A percentile compares a stretch with the other conserved stretches of the same genome.
Evolutionary conservation across 2,329 filamentous ascomycete genomes (phyloP).

Genomic region (Teratosphaeria destructans): DNA sequence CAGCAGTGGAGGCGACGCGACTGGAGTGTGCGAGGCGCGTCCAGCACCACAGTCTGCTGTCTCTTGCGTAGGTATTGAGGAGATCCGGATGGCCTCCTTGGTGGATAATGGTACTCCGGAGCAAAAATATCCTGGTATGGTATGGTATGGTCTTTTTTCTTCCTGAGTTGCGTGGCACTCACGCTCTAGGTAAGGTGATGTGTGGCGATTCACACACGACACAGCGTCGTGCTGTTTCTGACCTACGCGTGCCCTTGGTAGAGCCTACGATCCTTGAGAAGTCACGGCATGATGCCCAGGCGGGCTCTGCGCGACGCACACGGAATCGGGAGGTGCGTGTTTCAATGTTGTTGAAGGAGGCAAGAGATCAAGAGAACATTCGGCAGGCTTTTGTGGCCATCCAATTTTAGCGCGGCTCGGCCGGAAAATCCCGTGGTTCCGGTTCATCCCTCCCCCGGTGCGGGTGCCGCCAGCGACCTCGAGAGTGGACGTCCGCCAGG

Average conservation of each 20-base stretch:
- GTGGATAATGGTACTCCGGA: background rate
- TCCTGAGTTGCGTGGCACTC: background rate
- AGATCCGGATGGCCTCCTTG: background rate
- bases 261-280: background rate
- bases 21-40: background rate
- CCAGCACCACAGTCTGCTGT: background rate
- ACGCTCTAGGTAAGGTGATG: background rate
- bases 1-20: background rate
- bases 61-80: background rate
- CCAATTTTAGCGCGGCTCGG: background rate
- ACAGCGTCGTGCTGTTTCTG: background rate
- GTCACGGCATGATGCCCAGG: background rate
- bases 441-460: background rate
- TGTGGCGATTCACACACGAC: background rate
- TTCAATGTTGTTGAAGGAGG: background rate
- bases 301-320: background rate
- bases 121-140: background rate
- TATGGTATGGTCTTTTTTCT: background rate
- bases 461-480: background rate
- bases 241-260: constrained; percentile 1
- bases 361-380: background rate
- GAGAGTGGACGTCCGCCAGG: background rate
- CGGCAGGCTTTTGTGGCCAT: background rate
- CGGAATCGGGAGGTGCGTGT: background rate
- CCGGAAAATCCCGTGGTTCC: background rate